Conservation (phyloP, 305 asterid species). For the Ilex paraguariensis region DNA sequence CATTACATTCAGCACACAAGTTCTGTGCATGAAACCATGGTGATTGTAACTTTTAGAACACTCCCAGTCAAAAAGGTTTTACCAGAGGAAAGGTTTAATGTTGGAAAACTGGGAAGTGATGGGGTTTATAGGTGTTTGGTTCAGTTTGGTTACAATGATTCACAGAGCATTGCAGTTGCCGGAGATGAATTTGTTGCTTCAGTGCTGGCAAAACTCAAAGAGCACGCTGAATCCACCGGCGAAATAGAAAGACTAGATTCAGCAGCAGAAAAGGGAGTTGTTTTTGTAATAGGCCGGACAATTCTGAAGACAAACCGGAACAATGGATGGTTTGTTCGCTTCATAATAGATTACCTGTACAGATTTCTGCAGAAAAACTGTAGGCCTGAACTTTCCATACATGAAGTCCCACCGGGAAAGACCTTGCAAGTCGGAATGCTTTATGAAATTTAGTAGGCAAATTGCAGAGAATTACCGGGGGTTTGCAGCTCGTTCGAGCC, state of each 20-base stretch:
- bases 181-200: slow-evolving; percentile 19
- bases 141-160: slow-evolving; percentile 44
- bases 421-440: slow-evolving; percentile 49
- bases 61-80: slow-evolving; percentile 28
- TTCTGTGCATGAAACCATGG: slow-evolving; percentile 34
- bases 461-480: too few species aligned
- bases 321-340: slow-evolving; percentile 16
- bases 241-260: slow-evolving; percentile 16
- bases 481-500: too few species aligned
- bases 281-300: slow-evolving; percentile 26
- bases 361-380: slow-evolving; percentile 53
- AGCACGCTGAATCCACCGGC: slow-evolving; percentile 8
- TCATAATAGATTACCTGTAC: slow-evolving; percentile 34
- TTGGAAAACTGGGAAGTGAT: slow-evolving; percentile 25
- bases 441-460: slow-evolving; percentile 27
- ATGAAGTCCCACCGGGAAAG: slow-evolving; percentile 28
- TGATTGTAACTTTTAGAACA: slow-evolving; percentile 33
- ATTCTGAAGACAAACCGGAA: slow-evolving; percentile 21
- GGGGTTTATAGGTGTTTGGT: slow-evolving; percentile 38
- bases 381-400: slow-evolving; percentile 25
- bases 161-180: slow-evolving; percentile 14
- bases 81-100: slow-evolving; percentile 21
- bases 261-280: slow-evolving; percentile 16
- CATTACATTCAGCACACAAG: slow-evolving; percentile 32
- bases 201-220: slow-evolving; percentile 15